Base-by-base conservation (phyloP, 2,329 filamentous ascomycete species). In the Trichoderma breve region DNA sequence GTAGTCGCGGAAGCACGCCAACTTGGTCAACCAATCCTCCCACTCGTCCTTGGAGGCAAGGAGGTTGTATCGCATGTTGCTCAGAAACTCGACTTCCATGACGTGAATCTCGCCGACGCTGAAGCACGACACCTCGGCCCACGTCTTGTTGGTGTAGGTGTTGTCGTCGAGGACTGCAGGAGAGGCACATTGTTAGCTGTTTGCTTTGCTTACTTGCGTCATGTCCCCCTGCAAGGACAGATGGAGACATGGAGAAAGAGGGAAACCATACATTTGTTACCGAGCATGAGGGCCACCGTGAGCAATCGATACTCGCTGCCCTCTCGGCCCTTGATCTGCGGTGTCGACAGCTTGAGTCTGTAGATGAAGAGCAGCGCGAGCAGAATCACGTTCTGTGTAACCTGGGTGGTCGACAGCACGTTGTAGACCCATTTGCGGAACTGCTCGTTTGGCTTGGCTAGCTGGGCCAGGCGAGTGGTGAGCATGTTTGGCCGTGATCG, bases 31-130 rank as follows among this genome's bases (percentile, higher is more conserved):
- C 96, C 96, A 98, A 69, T 90, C 88, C 63, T 90, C 87, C 96
- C 96, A 99, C 80, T 97, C 89, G 68, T 90, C 87, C 79, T 94
- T 91, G 4, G 95, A 97, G 4, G 93, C 94, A 79, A 95, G 91
- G 8, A 99, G 85, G 77, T 93, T 94, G 82, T 98, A 99, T 78
- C 95, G 90, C 91, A 99, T 97, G 82, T 98, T 98, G 85, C 95
- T 98, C 74, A 99, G 85, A 77, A 99, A 99, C 81, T 99, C 96
- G n/a, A 99, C 96, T 81, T 99, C 96, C 96, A 99, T 99, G 58
- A 98, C 92, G 80, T 99, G 96, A 66, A 99, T 97, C 82, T 99
- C 96, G 73, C 92, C 90, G 14, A 98, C 95, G 1, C 93, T 91
- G 73, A 99, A 97, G 58, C 93, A 93, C 1, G 96, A 98, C 12